phyloP scores from a whole-genome alignment of 495 filamentous ascomycete genomes.

The Glonium stellatum region DNA sequence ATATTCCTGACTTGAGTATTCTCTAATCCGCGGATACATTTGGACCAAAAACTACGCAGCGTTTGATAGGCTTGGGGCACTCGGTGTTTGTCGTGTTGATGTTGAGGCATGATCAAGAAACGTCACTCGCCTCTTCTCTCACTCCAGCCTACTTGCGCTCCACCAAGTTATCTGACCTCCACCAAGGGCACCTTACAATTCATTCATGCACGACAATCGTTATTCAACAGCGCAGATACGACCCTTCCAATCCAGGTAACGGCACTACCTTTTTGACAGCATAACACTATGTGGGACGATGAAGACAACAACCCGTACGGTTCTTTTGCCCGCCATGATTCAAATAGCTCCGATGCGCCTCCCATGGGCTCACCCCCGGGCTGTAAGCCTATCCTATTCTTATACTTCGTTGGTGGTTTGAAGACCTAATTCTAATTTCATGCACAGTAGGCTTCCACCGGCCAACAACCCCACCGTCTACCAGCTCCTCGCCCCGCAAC shows the following conservation, averaged over 20 bases:
- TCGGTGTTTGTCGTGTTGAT: no score
- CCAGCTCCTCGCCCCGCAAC: slow-evolving; percentile 33
- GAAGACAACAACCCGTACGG: slow-evolving; percentile 93
- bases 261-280: not conserved
- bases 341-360: slow-evolving; percentile 62
- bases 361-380: slow-evolving; percentile 56
- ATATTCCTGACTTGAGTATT: not conserved
- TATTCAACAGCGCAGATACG: not conserved
- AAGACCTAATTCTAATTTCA: slow-evolving; percentile 3
- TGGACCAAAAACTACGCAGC: no score
- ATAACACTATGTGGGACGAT: slow-evolving; percentile 66
- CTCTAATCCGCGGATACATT: no score
- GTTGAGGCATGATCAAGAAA: not conserved
- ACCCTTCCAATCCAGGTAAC: not conserved
- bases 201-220: not conserved
- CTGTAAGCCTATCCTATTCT: slow-evolving; percentile 40
- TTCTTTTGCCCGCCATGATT: slow-evolving; percentile 77
- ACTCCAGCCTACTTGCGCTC: not conserved
- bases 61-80: no score
- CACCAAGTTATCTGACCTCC: not conserved
- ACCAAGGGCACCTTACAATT: not conserved
- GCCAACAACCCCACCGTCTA: slow-evolving; percentile 40
- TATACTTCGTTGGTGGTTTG: slow-evolving; percentile 1
- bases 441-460: slow-evolving; percentile 31
- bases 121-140: not conserved